Base-by-base conservation (phyloP, 202 grass and related monocot species). In the Hordeum pubiflorum region DNA sequence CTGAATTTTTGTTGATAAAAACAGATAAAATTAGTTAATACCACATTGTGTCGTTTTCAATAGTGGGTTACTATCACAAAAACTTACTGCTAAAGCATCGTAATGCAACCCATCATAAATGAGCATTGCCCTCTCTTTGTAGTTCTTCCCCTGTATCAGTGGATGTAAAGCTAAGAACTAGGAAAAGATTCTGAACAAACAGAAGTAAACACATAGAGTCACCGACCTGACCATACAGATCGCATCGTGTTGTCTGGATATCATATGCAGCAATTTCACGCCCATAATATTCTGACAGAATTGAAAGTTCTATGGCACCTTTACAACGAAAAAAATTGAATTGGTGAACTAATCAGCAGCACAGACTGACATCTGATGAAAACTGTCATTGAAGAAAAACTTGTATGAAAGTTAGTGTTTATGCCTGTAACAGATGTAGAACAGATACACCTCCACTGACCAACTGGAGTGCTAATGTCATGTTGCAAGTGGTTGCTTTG, bases 41-140 rank as follows among this genome's bases (percentile, higher is more conserved):
- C 10, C 9, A 26, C 7, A 4, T 39, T 40, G 17, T 84, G 33
- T 36, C 20, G 63, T 72, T 46, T 80, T 36, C 22, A 69, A 68
- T 23, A 41, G 31, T 44, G 54, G 4, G 56, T 44, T 18, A 59
- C 10, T 21, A 69, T 69, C 21, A 85, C 60, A 39, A 65, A 69
- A 79, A 87, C 95, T 91, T 94, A 97, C 95, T 59, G 90, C 95
- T 78, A 97, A 79, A 80, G 90, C 92, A 88, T 97, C 92, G 52
- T 97, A 97, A 89, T 97, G 94, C 40, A 97, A 64, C 10, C 95
- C 95, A 82, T 97, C 92, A 71, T 94, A 97, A 74, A 97, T 91
- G 64, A 97, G 95, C 92, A 97, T 97, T 24, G 88, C 88, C 77
- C 90, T 91, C 85, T 98, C 95, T 3, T 34, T 37, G 22, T 94